Percentiles rank a stretch among this genome's conserved stretches.
Evolutionary conservation across 2,329 filamentous ascomycete species (phyloP).

Genomic region (Dactylellina drechsleri): DNA sequence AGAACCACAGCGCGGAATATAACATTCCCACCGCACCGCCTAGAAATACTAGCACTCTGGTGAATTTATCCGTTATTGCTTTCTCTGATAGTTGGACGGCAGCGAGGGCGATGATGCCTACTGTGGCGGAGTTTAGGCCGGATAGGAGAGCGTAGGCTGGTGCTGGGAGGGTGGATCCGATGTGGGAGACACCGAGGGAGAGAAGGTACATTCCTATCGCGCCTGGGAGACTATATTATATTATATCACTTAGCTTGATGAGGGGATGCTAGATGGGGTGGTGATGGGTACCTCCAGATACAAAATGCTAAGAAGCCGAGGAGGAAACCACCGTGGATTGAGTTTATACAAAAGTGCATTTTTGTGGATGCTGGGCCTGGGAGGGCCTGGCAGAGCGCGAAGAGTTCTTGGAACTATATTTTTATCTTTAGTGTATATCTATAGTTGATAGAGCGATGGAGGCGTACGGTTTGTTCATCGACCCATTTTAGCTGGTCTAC

Average conservation of each 20-base stretch:
- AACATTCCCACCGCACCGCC: slow-evolving; percentile 73
- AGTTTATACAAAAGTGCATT: slow-evolving; percentile 74
- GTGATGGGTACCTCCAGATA: slow-evolving; percentile 66
- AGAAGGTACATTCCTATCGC: slow-evolving; percentile 76
- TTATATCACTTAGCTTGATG: no score
- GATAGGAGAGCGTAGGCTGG: slow-evolving; percentile 76
- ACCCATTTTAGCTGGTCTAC: slow-evolving; percentile 68
- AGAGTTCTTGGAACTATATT: slow-evolving; percentile 75
- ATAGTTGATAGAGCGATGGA: not conserved
- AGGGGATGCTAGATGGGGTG: not conserved
- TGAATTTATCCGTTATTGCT: slow-evolving; percentile 73
- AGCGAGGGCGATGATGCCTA: slow-evolving; percentile 76
- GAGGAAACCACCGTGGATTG: slow-evolving; percentile 71
- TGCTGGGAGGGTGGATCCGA: slow-evolving; percentile 69
- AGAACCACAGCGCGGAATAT: slow-evolving; percentile 80
- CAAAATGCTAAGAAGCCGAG: slow-evolving; percentile 71
- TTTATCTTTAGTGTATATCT: not conserved
- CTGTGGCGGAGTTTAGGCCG: slow-evolving; percentile 76
- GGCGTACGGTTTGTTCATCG: slow-evolving; percentile 73
- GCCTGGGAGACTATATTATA: slow-evolving; percentile 70
- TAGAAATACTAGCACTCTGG: slow-evolving; percentile 72
- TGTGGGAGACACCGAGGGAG: slow-evolving; percentile 71
- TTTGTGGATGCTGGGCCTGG: slow-evolving; percentile 76
- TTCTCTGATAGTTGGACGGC: slow-evolving; percentile 75
- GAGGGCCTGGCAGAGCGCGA: slow-evolving; percentile 74